Base-by-base conservation (phyloP, 192 early-diverging fungal species). In the Backusella sp. region DNA sequence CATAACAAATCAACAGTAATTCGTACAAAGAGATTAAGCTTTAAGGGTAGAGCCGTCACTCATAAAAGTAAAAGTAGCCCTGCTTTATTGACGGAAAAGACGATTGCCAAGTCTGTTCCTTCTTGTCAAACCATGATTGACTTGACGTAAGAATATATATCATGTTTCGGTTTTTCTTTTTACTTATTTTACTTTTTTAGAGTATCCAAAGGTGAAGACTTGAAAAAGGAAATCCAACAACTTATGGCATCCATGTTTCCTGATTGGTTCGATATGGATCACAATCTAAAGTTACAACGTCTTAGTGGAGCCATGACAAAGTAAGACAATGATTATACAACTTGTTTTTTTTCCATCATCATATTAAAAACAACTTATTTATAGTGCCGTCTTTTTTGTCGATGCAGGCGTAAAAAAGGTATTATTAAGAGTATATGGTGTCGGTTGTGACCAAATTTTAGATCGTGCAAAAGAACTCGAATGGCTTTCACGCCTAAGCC, bases 361-460 rank as follows among this genome's bases (percentile, higher is more conserved):
- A 6, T 6, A 7, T 2, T n/a, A 34, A 39, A 35, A 23, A 32
- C 46, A 14, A 17, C 30, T 46, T 44, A 1, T 9, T 7, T 32
- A 32, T 72, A 79, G 78, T 72, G 78, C 78, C 17, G 78, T 79
- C 0, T 79, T 72, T 12, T 79, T 76, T 49, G 70, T 79, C 1
- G 75, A 42, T 44, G 52, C 68, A 35, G 68, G 42, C 1, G 75
- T 21, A 19, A 39, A 71, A 39, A 68, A 69, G 17, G 12, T 79
- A 14, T 80, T 95, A 28, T 77, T 94, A 36, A 87, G 95, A 17
- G 88, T 97, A 2, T 97, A 97, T 78, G 95, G 95, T 4, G 73
- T 89, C 6, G 95, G 93, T 17, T 92, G 91, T 37, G 95, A 94
- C 44, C 83, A 93, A 68, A 83, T 96, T 23, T 79, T 95, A 53